Conservation (phyloP, 2,329 filamentous ascomycete genomes). For the Gnomoniopsis sp. region DNA sequence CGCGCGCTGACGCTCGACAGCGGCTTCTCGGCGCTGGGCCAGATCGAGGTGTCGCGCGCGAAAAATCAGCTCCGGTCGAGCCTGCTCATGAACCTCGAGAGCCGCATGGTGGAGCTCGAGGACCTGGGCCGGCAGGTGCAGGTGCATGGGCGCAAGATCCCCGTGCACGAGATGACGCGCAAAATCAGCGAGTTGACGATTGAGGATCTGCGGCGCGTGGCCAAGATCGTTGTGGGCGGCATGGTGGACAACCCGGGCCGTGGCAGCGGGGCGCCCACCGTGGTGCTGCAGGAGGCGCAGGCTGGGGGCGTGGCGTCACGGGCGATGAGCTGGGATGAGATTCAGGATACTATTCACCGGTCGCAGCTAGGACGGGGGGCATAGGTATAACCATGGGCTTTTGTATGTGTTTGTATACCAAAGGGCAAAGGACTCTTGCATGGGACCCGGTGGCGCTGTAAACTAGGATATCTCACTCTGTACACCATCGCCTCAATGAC, state of each 20-base stretch:
- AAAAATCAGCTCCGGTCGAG: conserved; percentile 94
- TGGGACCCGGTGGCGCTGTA: background rate
- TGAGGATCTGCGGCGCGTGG: conserved; percentile 77
- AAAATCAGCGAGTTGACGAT: conserved; percentile 82
- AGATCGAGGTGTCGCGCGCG: conserved; percentile 79
- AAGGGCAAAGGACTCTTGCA: background rate
- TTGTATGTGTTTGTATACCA: background rate
- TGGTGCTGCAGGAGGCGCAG: conserved; percentile 90
- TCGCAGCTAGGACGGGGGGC: conserved; percentile 72
- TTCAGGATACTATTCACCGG: conserved; percentile 78
- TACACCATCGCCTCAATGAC: background rate
- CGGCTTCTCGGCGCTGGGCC: conserved; percentile 69
- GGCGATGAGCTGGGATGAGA: conserved; percentile 78
- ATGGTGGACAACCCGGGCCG: conserved; percentile 68
- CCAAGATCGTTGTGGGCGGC: conserved; percentile 73
- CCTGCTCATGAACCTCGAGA: conserved; percentile 96
- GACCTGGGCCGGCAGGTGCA: conserved; percentile 93
- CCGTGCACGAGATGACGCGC: conserved; percentile 88
- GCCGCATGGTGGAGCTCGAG: conserved; percentile 94
- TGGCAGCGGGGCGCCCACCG: conserved; percentile 86
- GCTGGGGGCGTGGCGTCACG: conserved; percentile 65
- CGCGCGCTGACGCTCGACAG: conserved; percentile 71
- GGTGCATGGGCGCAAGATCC: conserved; percentile 90
- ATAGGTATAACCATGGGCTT: background rate
- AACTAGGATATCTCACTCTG: conserved; percentile 1